Evolutionary conservation across 768 basidiomycete species (phyloP), one percentile per base, ranked within the genome.

Genomic region (Melanogaster broomeanus): DNA sequence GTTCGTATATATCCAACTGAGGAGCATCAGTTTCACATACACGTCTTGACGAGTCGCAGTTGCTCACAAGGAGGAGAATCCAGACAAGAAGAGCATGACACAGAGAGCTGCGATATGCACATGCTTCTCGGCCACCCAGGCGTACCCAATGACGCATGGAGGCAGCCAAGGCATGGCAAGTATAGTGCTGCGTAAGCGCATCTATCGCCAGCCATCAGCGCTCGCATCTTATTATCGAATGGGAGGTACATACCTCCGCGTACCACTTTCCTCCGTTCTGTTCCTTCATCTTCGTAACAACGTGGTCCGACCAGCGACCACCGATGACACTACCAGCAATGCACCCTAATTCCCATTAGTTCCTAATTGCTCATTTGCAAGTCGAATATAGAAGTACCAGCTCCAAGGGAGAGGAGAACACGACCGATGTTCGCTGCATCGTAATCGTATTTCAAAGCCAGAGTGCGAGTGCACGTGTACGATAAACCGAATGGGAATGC

Each of bases 401-500:
- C 55, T 42, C 93, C 93, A 58, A 84, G 88, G 0, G 87, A 69
- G 9, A 97, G 78, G 6, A 93, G 78, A 10, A 92, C 82, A 24
- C 93, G 67, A 4, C 93, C 93, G 42, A 88, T 82, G 38, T 82
- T 74, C 5, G 94, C 72, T 0, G 93, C 73, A 42, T 80, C 73
- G 65, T 87, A 93, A 25, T 76, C 63, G 60, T 95, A 95, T 2
- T 75, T 67, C 25, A 69, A 64, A 7, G 73, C 77, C 11, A 95
- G 75, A 1, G 88, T 91, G 52, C 88, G 77, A 8, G 89, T 77
- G 15, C 83, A 82, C 0, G 90, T 90, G 64, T 92, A 95, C 2
- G 81, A 72, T 33, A 94, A 75, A 39, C 81, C 75, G 66, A 87
- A 93, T 33, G 75, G 79, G 45, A 84, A 85, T 0, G 84, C 87